Percentiles rank a stretch among this genome's conserved stretches.
phyloP scores from a whole-genome alignment of 352 stramenopile genomes.

The Phytophthora sojae region DNA sequence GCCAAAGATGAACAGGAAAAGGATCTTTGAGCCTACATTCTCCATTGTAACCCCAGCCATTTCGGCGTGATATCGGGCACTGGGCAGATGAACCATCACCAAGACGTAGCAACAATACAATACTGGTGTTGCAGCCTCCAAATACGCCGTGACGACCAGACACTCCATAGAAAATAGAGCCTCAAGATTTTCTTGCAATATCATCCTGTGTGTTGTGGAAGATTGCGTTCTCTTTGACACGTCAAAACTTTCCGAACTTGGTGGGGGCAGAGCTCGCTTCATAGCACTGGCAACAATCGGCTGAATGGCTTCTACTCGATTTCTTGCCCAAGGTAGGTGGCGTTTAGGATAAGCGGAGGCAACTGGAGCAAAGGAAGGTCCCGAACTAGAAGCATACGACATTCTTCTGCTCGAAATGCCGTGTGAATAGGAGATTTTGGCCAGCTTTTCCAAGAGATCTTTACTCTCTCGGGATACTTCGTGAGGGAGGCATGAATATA shows the following conservation, averaged over 20 bases:
- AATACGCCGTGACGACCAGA: conserved; percentile 38
- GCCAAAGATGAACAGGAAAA: conserved; percentile 27
- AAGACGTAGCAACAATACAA: conserved; percentile 31
- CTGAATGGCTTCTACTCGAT: conserved; percentile 4
- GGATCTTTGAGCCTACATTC: conserved; percentile 3
- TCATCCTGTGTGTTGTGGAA: not conserved
- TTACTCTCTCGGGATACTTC: conserved; percentile 9
- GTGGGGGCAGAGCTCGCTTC: not conserved
- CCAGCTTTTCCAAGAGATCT: conserved; percentile 10
- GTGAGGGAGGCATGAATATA: conserved; percentile 18
- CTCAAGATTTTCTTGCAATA: conserved; percentile 16
- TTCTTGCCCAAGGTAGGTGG: not conserved
- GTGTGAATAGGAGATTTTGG: not conserved
- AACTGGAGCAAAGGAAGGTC: not conserved
- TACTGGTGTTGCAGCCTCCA: conserved; percentile 39
- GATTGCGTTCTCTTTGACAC: not conserved
- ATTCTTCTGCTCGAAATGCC: not conserved
- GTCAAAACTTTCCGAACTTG: not conserved
- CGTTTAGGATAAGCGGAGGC: not conserved
- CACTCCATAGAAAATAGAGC: conserved; percentile 40
- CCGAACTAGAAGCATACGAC: not conserved
- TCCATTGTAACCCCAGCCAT: conserved; percentile 6
- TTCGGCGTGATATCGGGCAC: conserved; percentile 17
- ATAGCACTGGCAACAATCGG: not conserved
- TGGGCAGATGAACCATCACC: conserved; percentile 31